Percentiles rank a stretch among this genome's conserved stretches.
phyloP scores from a whole-genome alignment of 352 stramenopile species.

The Globisporangium camurandrum region DNA sequence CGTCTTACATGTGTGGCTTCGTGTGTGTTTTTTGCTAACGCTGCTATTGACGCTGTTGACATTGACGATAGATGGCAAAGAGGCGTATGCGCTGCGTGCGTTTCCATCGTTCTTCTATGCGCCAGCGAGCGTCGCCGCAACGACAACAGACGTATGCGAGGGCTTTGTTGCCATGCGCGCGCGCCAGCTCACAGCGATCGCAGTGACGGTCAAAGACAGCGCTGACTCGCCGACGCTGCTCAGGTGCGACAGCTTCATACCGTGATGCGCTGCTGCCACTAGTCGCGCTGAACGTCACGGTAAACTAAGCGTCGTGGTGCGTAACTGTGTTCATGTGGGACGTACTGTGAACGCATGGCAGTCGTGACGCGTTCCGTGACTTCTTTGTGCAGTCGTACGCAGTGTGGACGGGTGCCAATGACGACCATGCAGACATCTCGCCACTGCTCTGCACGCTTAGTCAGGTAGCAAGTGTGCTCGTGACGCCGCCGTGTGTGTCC shows the following conservation, averaged over 20 bases:
- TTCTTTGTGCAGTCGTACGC: constrained; percentile 18
- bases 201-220: constrained; percentile 13
- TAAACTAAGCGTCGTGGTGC: no score
- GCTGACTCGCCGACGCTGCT: constrained; percentile 5
- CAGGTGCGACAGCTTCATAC: constrained; percentile 2
- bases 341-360: not conserved
- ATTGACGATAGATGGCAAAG: constrained; percentile 19
- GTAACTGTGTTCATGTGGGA: not conserved
- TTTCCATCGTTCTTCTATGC: constrained; percentile 46
- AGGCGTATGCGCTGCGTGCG: constrained; percentile 22
- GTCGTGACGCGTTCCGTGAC: constrained; percentile 12
- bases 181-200: constrained; percentile 22
- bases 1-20: not conserved
- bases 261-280: no score
- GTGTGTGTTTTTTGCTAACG: not conserved
- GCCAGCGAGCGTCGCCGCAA: constrained; percentile 19
- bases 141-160: constrained; percentile 22
- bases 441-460: constrained; percentile 23
- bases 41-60: constrained; percentile 8
- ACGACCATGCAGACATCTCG: not conserved
- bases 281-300: no score
- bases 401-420: not conserved
- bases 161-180: constrained; percentile 26
- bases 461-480: constrained; percentile 11
- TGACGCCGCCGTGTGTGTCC: constrained; percentile 11